Evolutionary conservation across 1,284 basidiomycete genomes (phyloP), one percentile per base, ranked within the genome.

Genomic region (Cryptococcus sp.): DNA sequence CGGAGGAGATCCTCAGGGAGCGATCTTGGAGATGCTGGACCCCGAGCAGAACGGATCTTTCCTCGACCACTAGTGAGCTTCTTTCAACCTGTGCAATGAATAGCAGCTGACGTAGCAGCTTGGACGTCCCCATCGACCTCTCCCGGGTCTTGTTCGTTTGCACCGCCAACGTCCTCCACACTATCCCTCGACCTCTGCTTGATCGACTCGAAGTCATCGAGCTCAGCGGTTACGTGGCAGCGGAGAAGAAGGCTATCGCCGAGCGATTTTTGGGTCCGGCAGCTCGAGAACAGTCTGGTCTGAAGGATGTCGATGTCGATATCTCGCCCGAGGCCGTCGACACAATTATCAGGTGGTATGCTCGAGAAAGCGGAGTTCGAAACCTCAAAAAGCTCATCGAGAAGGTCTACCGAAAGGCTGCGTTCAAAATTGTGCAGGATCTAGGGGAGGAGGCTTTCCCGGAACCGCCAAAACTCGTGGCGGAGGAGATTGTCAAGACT

Each of bases 141-240:
- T 97, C 92, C 1, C 83, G 90, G 28, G 91, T 98, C 22, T 81
- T 99, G 1, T 99, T 98, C 71, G 94, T 98, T 51, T 97, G 94
- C 76, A 98, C 94, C 3, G 90, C 91, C 36, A 97, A 97, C 74
- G 85, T 84, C 50, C 83, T 97, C 48, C 89, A 94, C 55, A 97
- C 92, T 1, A 98, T 99, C 61, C 93, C 94, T 1, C 92, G 91
- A 2, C 95, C 94, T 2, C 77, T 99, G 11, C 80, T 97, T 25
- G 95, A 98, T 72, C 85, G 93, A 52, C 92, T 93, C 89, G 95
- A 98, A 70, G 91, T 98, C 1, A 82, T 99, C 48, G 91, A 97
- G 76, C 91, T 98, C 24, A 86, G 84, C 52, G 91, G 92, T 16
- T 99, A 99, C 70, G 94, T 97, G 21, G 86, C 90, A 0, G 94